A percentile compares a stretch with the other conserved stretches of the same genome.
These are phyloP conservation scores for Blastobotrys capitulatus DNA, from an alignment of 1,139 yeast species.

Conservation along the genomic window DNA sequence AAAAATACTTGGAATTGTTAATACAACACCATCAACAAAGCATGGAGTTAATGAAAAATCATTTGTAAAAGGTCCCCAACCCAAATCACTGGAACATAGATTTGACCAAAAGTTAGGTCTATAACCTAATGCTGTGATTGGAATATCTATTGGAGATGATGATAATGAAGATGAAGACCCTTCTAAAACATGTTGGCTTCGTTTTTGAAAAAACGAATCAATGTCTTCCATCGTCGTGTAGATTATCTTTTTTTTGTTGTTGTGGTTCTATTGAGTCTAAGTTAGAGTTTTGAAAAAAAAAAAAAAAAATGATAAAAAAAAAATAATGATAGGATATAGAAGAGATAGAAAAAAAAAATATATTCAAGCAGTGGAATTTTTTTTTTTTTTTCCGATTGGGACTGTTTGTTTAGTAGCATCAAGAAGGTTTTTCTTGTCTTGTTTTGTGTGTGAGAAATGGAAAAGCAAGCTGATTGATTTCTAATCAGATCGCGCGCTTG, in stretches of 20 bases:
- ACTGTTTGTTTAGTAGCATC: neutral
- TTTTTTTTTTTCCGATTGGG: neutral
- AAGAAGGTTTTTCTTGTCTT: neutral
- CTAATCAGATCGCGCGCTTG: neutral
- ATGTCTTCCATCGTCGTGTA: neutral
- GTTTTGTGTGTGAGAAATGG: too few species aligned
- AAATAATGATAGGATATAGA: neutral
- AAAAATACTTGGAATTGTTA: constrained; percentile 46
- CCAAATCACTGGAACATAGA: constrained; percentile 47
- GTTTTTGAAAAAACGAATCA: neutral
- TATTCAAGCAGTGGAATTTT: too few species aligned
- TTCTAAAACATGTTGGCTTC: neutral
- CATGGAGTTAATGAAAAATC: constrained; percentile 78
- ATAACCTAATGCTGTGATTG: neutral
- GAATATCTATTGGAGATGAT: neutral
- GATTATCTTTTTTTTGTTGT: neutral
- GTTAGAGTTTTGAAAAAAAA: neutral
- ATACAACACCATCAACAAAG: constrained; percentile 65
- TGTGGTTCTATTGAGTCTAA: neutral
- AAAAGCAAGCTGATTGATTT: neutral
- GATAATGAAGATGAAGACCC: neutral
- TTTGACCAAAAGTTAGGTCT: neutral
- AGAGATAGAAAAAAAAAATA: neutral
- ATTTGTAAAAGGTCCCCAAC: constrained; percentile 67
- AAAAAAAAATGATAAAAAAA: neutral